Base-by-base conservation (phyloP, 2,329 filamentous ascomycete species). In the Monilinia polystroma region DNA sequence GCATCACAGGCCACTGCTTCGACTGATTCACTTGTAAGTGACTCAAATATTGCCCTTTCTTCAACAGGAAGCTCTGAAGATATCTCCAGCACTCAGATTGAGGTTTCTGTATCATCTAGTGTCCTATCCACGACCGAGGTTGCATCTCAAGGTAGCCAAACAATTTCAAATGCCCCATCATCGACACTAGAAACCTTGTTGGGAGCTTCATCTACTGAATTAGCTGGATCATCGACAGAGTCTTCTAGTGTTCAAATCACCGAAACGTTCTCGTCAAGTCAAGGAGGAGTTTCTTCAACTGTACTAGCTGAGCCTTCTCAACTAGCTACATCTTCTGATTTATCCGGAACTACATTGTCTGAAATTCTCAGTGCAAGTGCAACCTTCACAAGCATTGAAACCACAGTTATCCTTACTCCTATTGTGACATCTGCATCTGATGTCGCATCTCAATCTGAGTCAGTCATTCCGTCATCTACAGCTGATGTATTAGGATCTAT, bases 381-480 rank as follows among this genome's bases (percentile, higher is more conserved):
- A 35, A 59, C 43, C 32, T 47, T 49, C 18, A 59, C 56, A 59
- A 47, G 43, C 11, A 41, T 59, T 47, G 56, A 59, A 38, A 59
- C 56, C 5, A 59, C 41, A 11, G 6, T 47, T 2, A 59, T 59
- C 12, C 12, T 59, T 20, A 59, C 26, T 16, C 10, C 47, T 11
- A 47, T 59, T n/a, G n/a, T 26, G 56, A 49, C 26, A 2, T 47
- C 56, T 23, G 26, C 10, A 7, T 58, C 55, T 29, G 38, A 58
- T 58, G 29, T 8, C 16, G 23, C 23, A 12, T 29, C 55, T 7
- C 38, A 47, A 47, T 23, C 26, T 5, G 56, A 6, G 32, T 49
- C 43, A 35, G n/a, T 47, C 2, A 47, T 20, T 14, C 32, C 20
- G 1, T 38, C 53, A 35, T 60, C 29, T 14, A 26, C 45, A 20